Evolutionary conservation across 192 early-diverging fungal genomes (phyloP).

Genomic region (Diversispora eburnea): DNA sequence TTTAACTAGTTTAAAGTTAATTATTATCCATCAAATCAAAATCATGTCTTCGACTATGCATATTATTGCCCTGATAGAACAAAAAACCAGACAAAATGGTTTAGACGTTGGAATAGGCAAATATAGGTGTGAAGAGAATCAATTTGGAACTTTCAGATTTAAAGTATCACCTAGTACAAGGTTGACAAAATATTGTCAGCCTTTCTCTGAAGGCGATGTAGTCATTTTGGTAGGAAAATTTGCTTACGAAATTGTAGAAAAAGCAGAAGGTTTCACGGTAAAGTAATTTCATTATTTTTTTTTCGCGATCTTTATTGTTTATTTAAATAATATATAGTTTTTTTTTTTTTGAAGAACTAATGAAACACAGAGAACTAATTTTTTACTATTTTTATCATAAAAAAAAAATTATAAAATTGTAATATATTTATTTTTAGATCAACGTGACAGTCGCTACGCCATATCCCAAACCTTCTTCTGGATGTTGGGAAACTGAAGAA

Average conservation of each 20-base stretch:
- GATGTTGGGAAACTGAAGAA: conserved; percentile 15
- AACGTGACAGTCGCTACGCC: conserved; percentile 4
- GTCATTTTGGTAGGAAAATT: conserved; percentile 12
- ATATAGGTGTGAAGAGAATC: conserved; percentile 10
- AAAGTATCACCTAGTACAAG: not conserved
- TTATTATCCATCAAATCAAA: not conserved
- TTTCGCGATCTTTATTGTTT: not conserved
- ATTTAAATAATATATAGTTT: not conserved
- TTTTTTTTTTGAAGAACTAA: too few relatives aligned
- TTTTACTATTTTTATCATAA: too few relatives aligned
- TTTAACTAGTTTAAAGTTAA: not conserved
- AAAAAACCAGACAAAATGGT: conserved; percentile 14
- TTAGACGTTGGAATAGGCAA: not conserved
- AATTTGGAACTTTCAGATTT: conserved; percentile 13
- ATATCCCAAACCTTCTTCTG: not conserved
- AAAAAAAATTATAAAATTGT: too few relatives aligned
- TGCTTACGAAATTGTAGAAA: conserved; percentile 14
- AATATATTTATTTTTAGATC: too few relatives aligned
- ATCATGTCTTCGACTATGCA: conserved; percentile 10
- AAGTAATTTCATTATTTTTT: not conserved
- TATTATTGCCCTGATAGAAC: conserved; percentile 4
- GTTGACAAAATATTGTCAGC: conserved; percentile 7
- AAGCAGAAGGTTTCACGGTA: conserved; percentile 12
- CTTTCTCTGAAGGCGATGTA: conserved; percentile 11
- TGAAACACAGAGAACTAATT: too few relatives aligned